Percentiles rank a stretch among this genome's conserved stretches.
phyloP scores from a whole-genome alignment of 768 basidiomycete species.

The Clitopilus hobsonii region DNA sequence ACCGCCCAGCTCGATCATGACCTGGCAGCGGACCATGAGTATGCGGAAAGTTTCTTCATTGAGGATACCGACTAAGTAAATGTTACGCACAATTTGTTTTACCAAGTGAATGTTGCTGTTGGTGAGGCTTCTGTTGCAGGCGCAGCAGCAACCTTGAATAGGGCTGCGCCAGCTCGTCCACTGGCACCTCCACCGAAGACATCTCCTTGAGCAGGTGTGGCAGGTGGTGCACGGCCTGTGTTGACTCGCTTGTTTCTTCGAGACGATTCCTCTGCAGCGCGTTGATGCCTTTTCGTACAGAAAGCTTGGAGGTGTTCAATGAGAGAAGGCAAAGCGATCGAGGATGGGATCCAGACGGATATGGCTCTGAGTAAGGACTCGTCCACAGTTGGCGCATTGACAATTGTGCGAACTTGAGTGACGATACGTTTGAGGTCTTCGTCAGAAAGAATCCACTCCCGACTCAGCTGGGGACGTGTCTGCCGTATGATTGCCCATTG shows the following conservation, averaged over 20 bases:
- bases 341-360: background rate
- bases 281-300: too few species aligned
- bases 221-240: too few species aligned
- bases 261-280: too few species aligned
- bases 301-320: too few species aligned
- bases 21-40: background rate
- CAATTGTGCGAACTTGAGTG: background rate
- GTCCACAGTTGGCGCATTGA: background rate
- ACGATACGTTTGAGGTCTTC: background rate
- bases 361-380: background rate
- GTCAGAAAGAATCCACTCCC: background rate
- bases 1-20: background rate
- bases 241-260: too few species aligned
- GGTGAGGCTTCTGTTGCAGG: background rate
- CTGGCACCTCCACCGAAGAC: too few species aligned
- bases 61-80: constrained; percentile 5
- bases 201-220: too few species aligned
- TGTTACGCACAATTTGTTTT: too few species aligned
- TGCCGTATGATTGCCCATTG: background rate
- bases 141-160: background rate
- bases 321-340: background rate
- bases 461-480: background rate
- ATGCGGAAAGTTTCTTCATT: background rate
- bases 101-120: too few species aligned
- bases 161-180: background rate